Evolutionary conservation across 169 alveolate species (phyloP), one percentile per base, ranked within the genome.

Genomic region (Eimeria acervulina): DNA sequence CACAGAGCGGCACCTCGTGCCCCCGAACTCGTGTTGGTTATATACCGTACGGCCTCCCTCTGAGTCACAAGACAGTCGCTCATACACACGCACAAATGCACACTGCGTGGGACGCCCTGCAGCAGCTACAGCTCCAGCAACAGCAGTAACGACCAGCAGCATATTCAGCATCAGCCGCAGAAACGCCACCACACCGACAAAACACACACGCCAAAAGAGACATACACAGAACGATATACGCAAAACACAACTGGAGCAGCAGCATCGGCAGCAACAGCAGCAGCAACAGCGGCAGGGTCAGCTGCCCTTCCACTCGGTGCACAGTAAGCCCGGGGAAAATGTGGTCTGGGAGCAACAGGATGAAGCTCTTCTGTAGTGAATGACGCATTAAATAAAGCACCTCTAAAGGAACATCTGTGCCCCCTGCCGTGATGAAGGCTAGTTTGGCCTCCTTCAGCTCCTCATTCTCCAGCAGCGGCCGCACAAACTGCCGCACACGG

Each of bases 1-100:
- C 96, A 93, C 33, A 93, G 93, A 15, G 87, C 96, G 13, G 96
- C 96, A 2, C 96, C 96, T n/a, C 96, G 83, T 40, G 33, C n/a
- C 38, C 96, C 96, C 4, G 96, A 51, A 70, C 96, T 93, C 26
- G 74, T 51, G 85, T 93, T 93, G 15, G 96, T 44, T 26, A 93
- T 55, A 66, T 38, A 93, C 44, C 96, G 92, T 28, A 93, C 89
- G 2, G 96, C 72, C 70, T 93, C 88, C 19, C 76, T 42, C 96
- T 93, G 91, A 42, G 36, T 55, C 12, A n/a, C 36, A 72, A 72
- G 13, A 15, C 42, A 59, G 63, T 21, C 61, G 66, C 26, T 23
- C 66, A 55, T 0, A 51, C 80, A 31, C 59, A 52, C 17, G 12
- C 31, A 31, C 0, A 47, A 59, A 85, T 6, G 59, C 26, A 26